Evolutionary conservation across 1,139 yeast genomes (phyloP), one percentile per base, ranked within the genome.

Genomic region (Geotrichum phurueaensis): DNA sequence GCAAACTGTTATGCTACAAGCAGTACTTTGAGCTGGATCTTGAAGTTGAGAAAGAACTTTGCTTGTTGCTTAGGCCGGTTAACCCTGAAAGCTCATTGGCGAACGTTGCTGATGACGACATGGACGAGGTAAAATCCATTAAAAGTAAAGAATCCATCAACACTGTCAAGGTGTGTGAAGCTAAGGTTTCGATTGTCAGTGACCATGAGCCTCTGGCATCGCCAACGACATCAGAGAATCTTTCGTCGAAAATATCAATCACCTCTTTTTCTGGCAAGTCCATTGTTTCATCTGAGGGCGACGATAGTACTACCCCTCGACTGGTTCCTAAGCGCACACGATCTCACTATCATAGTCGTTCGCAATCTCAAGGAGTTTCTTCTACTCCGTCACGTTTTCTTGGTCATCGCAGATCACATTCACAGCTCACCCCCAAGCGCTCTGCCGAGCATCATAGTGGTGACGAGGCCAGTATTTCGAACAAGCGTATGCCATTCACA

Each of bases 1-100:
- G 79, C 60, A 75, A 82, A 58, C 74, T 78, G 51, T 69, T 71
- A 36, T 75, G 78, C 45, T 81, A 81, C 68, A 67, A 72, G 31
- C 73, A 72, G 49, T 71, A 81, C 27, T 70, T 82, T 61, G 69
- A 69, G 39, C 68, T 70, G 59, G 77, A 75, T 56, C 66, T 68
- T 48, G 68, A 67, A 33, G 63, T 68, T 15, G 74, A 71, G 49
- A 57, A 56, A 18, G 72, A 65, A 43, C 59, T 65, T 56, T 62
- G 68, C 53, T 29, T 20, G 12, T 25, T 22, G 12, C 23, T 56
- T 31, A 29, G 5, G 12, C 54, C 54, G 10, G 50, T 9, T 47
- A 25, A 47, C n/a, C 2, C 13, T 10, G n/a, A 18, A 15, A 33
- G 18, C n/a, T 33, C 39, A 33, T 15, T 33, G 39, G 39, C n/a